Evolutionary conservation across 208 protist genomes (phyloP), one percentile per base, ranked within the genome.

Genomic region (Wallacemonas rigidus): DNA sequence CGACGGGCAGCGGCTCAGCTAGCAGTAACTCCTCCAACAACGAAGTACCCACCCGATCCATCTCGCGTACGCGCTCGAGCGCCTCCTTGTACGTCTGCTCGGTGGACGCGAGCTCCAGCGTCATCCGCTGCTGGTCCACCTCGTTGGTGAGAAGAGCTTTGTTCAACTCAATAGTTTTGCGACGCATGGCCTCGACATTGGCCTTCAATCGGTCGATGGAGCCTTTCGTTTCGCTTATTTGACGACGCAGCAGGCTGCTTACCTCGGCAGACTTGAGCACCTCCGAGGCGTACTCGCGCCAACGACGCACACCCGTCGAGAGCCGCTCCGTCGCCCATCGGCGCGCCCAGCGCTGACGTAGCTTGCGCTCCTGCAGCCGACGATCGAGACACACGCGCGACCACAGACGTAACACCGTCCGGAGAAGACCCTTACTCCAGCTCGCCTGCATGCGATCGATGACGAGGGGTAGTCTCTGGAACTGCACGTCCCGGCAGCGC

Each of bases 1-100:
- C 51, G 36, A 65, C 56, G 38, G 85, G 85, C 43, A 76, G 69
- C 35, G 65, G 57, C n/a, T 77, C 72, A 4, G 63, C 48, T 51
- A 87, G 61, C 54, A 93, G 69, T n/a, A 95, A 65, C n/a, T 74
- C 79, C 76, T 83, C 61, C 39, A 93, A 69, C 76, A 93, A 72
- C 58, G 81, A 55, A 3, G 81, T 84, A 14, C 90, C 88, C 40
- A 91, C 81, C 41, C 80, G 76, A 55, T 91, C 90, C 67, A 91
- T 80, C 75, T 92, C 82, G 6, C 85, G 82, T 43, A 91, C 86
- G 1, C 81, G 74, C 47, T 79, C 75, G 4, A 92, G 75, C 51
- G 80, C 73, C 14, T 55, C 56, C 71, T 85, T 84, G 70, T 89
- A 93, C 48, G 70, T 54, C 50, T 74, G 54, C 72, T 95, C 85